Evolutionary conservation across 2,329 filamentous ascomycete species (phyloP), one percentile per base, ranked within the genome.

Genomic region (Leptographium radiaticola): DNA sequence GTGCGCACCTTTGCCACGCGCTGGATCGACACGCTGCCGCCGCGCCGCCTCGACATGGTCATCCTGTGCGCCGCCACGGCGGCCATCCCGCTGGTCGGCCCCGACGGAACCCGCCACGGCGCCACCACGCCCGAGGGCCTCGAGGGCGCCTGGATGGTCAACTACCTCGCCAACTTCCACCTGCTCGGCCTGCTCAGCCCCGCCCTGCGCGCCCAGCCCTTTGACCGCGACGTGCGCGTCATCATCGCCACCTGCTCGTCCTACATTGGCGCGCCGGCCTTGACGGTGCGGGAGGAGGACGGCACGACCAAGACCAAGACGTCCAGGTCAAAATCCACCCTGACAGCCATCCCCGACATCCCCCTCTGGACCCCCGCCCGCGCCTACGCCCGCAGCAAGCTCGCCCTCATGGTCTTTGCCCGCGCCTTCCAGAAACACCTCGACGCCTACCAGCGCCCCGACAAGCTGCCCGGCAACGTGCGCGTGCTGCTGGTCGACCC

Each of bases 1-100:
- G 84, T 98, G 62, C 86, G 93, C 42, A 77, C 84, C 58, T 98
- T 98, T 66, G 93, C 93, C 13, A 98, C 93, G 0, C 91, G 89
- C 72, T 98, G 94, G 91, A 89, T 98, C 60, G 91, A 98, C 68
- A 97, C 96, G 67, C 80, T 87, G 25, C 91, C 93, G 3, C 88
- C 90, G 10, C 78, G 94, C 54, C 77, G 94, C 49, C 73, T 98
- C 8, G 93, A 98, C 67, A 90, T 91, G 82, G 73, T 98, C 48
- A 79, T 98, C 20, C 76, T 98, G 18, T 95, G 89, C 67, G 93
- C 85, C 11, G 86, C 86, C 16, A 51, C 50, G 9, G 53, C 39
- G 8, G 53, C 51, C 18, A 44, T 47, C 40, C 38, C 46, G 20
- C 46, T 47, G 44, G 6, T 15, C 42, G 46, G 85, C 84, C 34